Conservation (phyloP, 2,329 filamentous ascomycete species). For the Cryphonectria naterciae region DNA sequence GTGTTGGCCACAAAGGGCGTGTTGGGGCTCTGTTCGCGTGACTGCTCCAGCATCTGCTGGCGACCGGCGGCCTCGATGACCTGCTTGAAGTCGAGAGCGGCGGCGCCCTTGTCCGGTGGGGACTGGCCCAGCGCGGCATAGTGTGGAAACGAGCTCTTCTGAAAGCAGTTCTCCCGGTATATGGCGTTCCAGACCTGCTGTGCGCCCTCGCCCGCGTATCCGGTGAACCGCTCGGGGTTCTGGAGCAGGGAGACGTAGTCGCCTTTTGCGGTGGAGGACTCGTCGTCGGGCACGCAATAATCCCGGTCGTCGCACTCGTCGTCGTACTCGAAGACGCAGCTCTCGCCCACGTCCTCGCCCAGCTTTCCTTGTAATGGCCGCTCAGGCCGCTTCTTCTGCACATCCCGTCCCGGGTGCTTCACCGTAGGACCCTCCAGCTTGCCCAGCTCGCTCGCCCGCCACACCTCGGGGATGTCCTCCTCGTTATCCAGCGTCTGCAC, state of each 20-base stretch:
- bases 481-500: constrained; percentile 96
- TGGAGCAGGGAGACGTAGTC: constrained; percentile 94
- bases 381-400: constrained; percentile 71
- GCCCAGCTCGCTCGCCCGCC: constrained; percentile 88
- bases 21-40: constrained; percentile 58
- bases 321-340: constrained; percentile 95
- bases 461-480: constrained; percentile 87
- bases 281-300: constrained; percentile 95
- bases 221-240: constrained; percentile 95
- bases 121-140: constrained; percentile 58
- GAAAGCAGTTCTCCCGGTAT: constrained; percentile 97
- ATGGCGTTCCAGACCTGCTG: constrained; percentile 95
- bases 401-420: constrained; percentile 78
- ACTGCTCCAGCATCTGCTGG: constrained; percentile 64
- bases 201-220: constrained; percentile 83
- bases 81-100: constrained; percentile 64
- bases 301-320: constrained; percentile 96
- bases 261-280: constrained; percentile 81
- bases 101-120: constrained; percentile 51
- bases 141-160: constrained; percentile 65
- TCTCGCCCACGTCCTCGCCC: constrained; percentile 87
- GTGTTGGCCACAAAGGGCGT: constrained; percentile 65
- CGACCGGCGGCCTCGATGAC: constrained; percentile 63
- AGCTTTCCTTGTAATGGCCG: constrained; percentile 80
- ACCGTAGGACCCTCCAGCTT: constrained; percentile 91